A percentile compares a stretch with the other conserved stretches of the same genome.
These are phyloP conservation scores for Albugo laibachii DNA, from an alignment of 352 stramenopile genomes.

Conservation along the genomic window DNA sequence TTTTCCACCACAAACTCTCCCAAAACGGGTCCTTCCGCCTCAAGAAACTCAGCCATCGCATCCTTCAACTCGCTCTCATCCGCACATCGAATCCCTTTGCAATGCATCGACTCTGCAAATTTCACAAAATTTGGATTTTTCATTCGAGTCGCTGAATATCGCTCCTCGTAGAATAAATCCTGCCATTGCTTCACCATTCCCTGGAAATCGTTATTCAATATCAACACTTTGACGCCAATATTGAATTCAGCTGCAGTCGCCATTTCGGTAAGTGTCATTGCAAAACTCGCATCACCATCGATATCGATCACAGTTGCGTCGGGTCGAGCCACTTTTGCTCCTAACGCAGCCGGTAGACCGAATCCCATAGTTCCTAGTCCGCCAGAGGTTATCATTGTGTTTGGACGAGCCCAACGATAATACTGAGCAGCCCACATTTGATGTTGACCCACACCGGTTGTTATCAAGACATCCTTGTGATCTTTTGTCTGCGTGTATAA, in stretches of 20 bases:
- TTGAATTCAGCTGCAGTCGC: slow-evolving; percentile 87
- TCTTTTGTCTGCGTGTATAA: slow-evolving; percentile 87
- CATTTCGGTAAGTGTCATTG: slow-evolving; percentile 94
- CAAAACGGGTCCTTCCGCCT: slow-evolving; percentile 84
- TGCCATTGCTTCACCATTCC: slow-evolving; percentile 98
- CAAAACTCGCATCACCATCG: slow-evolving; percentile 90
- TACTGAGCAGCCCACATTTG: slow-evolving; percentile 95
- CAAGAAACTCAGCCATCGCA: slow-evolving; percentile 86
- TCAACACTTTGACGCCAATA: slow-evolving; percentile 88
- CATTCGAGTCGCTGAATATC: slow-evolving; percentile 80
- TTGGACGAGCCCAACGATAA: slow-evolving; percentile 87
- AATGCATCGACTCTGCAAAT: slow-evolving; percentile 86
- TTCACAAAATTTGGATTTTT: slow-evolving; percentile 89
- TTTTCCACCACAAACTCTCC: slow-evolving; percentile 90
- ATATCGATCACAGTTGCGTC: slow-evolving; percentile 74
- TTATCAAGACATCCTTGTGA: slow-evolving; percentile 82
- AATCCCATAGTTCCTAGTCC: slow-evolving; percentile 93
- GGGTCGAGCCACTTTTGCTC: slow-evolving; percentile 84
- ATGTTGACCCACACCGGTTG: slow-evolving; percentile 91
- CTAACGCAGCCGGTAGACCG: slow-evolving; percentile 84
- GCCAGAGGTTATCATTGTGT: slow-evolving; percentile 86
- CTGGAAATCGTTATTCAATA: slow-evolving; percentile 94
- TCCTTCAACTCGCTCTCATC: slow-evolving; percentile 77
- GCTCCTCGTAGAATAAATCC: slow-evolving; percentile 91
- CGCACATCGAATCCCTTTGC: slow-evolving; percentile 79